Percentiles rank a stretch among this genome's conserved stretches.
Conservation (phyloP, 2,329 filamentous ascomycete genomes). For the Nothophoma quercina region DNA sequence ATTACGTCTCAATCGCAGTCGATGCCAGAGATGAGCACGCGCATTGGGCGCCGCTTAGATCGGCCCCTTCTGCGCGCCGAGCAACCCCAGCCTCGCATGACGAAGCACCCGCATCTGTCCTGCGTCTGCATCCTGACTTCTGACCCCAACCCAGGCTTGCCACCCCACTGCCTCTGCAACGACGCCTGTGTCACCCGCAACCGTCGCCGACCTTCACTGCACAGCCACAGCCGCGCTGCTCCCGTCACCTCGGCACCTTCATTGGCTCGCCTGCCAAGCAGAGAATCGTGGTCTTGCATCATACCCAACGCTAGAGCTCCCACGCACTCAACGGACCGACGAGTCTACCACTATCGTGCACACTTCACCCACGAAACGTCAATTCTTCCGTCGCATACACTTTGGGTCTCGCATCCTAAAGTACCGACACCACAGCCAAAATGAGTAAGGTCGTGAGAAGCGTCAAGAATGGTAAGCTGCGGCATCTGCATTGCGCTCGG, state of each 20-base stretch:
- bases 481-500: constrained; percentile 1
- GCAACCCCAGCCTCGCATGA: constrained; percentile 23
- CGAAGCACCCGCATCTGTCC: constrained; percentile 20
- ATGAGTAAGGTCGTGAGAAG: constrained; percentile 99
- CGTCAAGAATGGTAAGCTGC: constrained; percentile 68
- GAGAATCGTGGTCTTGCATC: constrained; percentile 19
- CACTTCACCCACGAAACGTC: constrained; percentile 11
- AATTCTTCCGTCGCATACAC: constrained; percentile 17
- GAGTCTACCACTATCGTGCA: constrained; percentile 5
- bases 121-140: constrained; percentile 17
- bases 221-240: constrained; percentile 16
- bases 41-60: constrained; percentile 19
- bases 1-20: not conserved
- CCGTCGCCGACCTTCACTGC: constrained; percentile 7
- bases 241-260: constrained; percentile 11
- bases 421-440: constrained; percentile 34
- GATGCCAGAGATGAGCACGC: constrained; percentile 10
- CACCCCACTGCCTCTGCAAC: constrained; percentile 20
- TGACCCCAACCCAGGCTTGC: constrained; percentile 13
- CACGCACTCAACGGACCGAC: constrained; percentile 16
- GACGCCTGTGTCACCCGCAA: constrained; percentile 11
- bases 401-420: constrained; percentile 1
- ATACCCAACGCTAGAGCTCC: constrained; percentile 23
- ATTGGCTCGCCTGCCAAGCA: constrained; percentile 19
- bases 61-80: constrained; percentile 20